phyloP scores from a whole-genome alignment of 345 rosid species.

The Camelina hispida region DNA sequence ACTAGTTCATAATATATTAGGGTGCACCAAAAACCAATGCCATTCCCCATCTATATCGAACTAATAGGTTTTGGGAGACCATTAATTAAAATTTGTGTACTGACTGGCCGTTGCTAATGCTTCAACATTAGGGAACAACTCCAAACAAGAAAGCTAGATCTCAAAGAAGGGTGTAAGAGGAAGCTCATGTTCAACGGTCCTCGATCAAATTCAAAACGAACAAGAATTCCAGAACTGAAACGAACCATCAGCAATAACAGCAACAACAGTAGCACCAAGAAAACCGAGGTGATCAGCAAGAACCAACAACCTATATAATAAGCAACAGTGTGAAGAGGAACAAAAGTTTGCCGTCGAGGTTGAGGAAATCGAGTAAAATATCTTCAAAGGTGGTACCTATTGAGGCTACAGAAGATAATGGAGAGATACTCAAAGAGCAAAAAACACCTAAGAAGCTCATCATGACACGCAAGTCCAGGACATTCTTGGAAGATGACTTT shows the following conservation, averaged over 20 bases:
- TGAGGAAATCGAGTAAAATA: slow-evolving; percentile 45
- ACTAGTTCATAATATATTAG: too few species aligned
- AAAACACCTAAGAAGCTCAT: slow-evolving; percentile 24
- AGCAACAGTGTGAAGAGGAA: slow-evolving; percentile 42
- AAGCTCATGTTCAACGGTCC: slow-evolving; percentile 42
- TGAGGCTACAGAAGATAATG: slow-evolving; percentile 36
- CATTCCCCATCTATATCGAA: too few species aligned
- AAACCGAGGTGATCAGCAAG: slow-evolving; percentile 13
- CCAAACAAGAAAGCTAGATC: slow-evolving; percentile 30
- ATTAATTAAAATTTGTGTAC: too few species aligned
- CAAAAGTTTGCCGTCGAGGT: slow-evolving; percentile 43
- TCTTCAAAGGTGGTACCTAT: slow-evolving; percentile 47
- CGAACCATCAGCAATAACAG: slow-evolving; percentile 32
- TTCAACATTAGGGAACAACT: slow-evolving; percentile 23
- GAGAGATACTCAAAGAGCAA: slow-evolving; percentile 25
- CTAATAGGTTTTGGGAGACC: too few species aligned
- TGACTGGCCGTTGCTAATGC: too few species aligned
- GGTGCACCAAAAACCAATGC: too few species aligned
- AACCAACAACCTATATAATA: slow-evolving; percentile 22
- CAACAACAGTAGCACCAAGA: slow-evolving; percentile 27
- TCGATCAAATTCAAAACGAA: slow-evolving; percentile 36
- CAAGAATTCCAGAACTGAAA: slow-evolving; percentile 45
- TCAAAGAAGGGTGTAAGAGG: slow-evolving; percentile 41
- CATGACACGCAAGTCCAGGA: slow-evolving; percentile 31
- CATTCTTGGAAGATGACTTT: slow-evolving; percentile 49